Percentiles rank a stretch among this genome's conserved stretches.
Conservation (phyloP, 345 rosid genomes). For the Viola odorata region DNA sequence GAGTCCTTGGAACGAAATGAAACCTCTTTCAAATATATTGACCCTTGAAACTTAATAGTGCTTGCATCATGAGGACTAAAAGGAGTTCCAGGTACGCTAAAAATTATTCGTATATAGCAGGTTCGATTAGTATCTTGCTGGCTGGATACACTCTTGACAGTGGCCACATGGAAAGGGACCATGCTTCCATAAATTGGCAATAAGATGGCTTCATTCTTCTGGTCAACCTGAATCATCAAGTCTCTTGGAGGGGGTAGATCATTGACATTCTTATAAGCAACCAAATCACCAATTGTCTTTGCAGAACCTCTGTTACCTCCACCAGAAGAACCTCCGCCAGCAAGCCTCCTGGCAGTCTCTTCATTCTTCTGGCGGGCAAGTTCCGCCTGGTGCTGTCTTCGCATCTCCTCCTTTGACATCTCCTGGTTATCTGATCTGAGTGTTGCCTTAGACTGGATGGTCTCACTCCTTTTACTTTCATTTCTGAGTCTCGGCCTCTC, state of each 20-base stretch:
- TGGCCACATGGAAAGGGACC: slow-evolving; percentile 90
- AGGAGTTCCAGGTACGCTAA: slow-evolving; percentile 81
- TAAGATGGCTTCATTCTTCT: slow-evolving; percentile 79
- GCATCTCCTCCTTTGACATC: slow-evolving; percentile 83
- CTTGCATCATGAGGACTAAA: slow-evolving; percentile 74
- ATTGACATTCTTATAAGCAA: slow-evolving; percentile 81
- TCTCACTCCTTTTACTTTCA: slow-evolving; percentile 37
- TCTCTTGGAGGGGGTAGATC: slow-evolving; percentile 74
- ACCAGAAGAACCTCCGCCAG: slow-evolving; percentile 57
- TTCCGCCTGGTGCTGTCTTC: slow-evolving; percentile 98
- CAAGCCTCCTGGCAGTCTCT: slow-evolving; percentile 94
- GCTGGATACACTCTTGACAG: slow-evolving; percentile 81
- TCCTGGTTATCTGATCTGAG: slow-evolving; percentile 88
- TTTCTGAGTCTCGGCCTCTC: slow-evolving; percentile 26
- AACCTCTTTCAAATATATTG: slow-evolving; percentile 78
- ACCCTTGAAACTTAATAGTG: slow-evolving; percentile 58
- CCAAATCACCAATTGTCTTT: slow-evolving; percentile 59
- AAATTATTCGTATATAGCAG: slow-evolving; percentile 78
- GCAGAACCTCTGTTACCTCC: slow-evolving; percentile 56
- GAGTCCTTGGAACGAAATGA: slow-evolving; percentile 89
- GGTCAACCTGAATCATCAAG: slow-evolving; percentile 78
- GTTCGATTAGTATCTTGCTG: slow-evolving; percentile 80
- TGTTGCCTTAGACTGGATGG: slow-evolving; percentile 54
- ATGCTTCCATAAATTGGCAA: slow-evolving; percentile 83
- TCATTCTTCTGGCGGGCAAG: slow-evolving; percentile 96